A percentile compares a stretch with the other conserved stretches of the same genome.
These are phyloP conservation scores for Sutorius australiensis DNA, from an alignment of 768 basidiomycete genomes.

Conservation along the genomic window DNA sequence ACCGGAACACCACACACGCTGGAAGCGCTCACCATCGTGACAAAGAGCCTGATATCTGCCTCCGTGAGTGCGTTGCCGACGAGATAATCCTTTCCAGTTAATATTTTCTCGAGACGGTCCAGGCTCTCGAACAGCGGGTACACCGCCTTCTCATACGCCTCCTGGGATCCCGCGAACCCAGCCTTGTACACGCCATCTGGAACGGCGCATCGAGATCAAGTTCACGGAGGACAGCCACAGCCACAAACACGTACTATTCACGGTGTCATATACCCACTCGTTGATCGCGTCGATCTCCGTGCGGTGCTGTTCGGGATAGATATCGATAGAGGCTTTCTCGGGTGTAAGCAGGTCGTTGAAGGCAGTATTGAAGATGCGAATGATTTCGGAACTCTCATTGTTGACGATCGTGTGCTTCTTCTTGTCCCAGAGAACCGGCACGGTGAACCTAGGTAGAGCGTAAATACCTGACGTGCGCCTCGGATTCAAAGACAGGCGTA, in stretches of 20 bases:
- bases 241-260: conserved; percentile 61
- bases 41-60: conserved; percentile 82
- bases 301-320: conserved; percentile 73
- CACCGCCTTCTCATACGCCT: conserved; percentile 79
- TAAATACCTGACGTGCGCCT: too few relatives aligned
- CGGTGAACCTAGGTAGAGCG: conserved; percentile 58
- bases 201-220: not conserved
- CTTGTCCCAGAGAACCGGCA: conserved; percentile 92
- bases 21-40: conserved; percentile 69
- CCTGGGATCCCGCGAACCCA: conserved; percentile 80
- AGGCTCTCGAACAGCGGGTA: conserved; percentile 70
- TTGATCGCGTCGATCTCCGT: conserved; percentile 81
- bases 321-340: conserved; percentile 62
- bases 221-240: not conserved
- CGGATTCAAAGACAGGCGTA: conserved; percentile 23
- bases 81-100: conserved; percentile 78
- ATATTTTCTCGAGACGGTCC: conserved; percentile 73
- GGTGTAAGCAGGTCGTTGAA: conserved; percentile 72
- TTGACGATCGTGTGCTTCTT: conserved; percentile 85
- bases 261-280: conserved; percentile 78
- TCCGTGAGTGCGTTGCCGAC: conserved; percentile 82
- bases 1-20: not conserved
- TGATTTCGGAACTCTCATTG: conserved; percentile 94
- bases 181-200: conserved; percentile 83
- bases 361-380: conserved; percentile 85